A percentile compares a stretch with the other conserved stretches of the same genome.
These are phyloP conservation scores for Candida succiphila DNA, from an alignment of 805 yeast genomes.

Conservation along the genomic window DNA sequence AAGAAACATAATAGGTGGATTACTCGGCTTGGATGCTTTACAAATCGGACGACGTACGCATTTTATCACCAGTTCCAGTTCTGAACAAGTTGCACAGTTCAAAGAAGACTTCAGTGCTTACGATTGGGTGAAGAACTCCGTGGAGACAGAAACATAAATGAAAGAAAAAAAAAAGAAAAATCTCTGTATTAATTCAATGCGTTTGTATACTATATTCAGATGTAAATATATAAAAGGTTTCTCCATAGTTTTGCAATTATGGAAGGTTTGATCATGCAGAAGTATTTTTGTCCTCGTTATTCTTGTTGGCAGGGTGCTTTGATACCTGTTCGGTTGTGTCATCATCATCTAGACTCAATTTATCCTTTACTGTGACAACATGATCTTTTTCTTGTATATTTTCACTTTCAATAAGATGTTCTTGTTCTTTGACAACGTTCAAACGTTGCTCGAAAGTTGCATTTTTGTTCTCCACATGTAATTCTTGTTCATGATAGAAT, in stretches of 20 bases:
- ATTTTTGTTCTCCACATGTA: constrained; percentile 61
- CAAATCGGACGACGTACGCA: constrained; percentile 19
- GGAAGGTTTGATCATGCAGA: too few relatives aligned
- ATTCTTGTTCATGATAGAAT: constrained; percentile 89
- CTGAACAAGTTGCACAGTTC: constrained; percentile 7
- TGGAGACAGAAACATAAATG: too few relatives aligned
- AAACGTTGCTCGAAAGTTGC: constrained; percentile 63
- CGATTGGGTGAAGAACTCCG: constrained; percentile 5
- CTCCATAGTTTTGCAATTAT: too few relatives aligned
- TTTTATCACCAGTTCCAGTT: too few relatives aligned
- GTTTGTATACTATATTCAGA: too few relatives aligned
- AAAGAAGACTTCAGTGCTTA: constrained; percentile 6
- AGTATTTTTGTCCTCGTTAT: too few relatives aligned
- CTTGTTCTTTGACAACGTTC: constrained; percentile 70
- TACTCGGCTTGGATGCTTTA: constrained; percentile 27
- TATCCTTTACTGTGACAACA: constrained; percentile 53
- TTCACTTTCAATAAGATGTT: constrained; percentile 79
- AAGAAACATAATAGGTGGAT: constrained; percentile 35
- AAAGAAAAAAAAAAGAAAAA: too few relatives aligned
- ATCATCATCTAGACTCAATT: constrained; percentile 47
- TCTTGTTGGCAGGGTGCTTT: too few relatives aligned
- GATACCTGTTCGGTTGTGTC: constrained; percentile 8
- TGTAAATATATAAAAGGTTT: too few relatives aligned
- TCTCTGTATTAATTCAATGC: too few relatives aligned
- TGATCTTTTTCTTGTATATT: constrained; percentile 66